Evolutionary conservation across 2,329 filamentous ascomycete species (phyloP).

Genomic region (Emergomyces orientalis): DNA sequence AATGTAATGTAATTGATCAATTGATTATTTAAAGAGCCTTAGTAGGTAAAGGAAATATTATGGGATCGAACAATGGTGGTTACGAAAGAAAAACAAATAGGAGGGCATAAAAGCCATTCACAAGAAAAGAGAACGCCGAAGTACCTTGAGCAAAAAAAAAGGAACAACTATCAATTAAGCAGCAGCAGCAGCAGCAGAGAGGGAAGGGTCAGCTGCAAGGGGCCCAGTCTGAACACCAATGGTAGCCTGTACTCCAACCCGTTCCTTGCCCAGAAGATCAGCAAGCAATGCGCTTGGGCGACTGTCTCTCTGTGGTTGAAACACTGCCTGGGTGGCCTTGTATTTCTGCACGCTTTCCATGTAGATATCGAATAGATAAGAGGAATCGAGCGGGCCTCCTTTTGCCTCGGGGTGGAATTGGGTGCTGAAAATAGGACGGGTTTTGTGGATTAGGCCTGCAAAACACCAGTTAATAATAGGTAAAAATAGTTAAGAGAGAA

Average conservation of each 20-base stretch:
- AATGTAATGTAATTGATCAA: background rate
- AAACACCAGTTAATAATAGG: constrained; percentile 4
- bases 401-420: constrained; percentile 99
- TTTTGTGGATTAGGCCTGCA: constrained; percentile 78
- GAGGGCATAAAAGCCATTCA: background rate
- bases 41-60: background rate
- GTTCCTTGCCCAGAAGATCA: constrained; percentile 85
- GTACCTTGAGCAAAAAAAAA: background rate
- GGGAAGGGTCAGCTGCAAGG: constrained; percentile 7
- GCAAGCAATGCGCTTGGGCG: constrained; percentile 79
- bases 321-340: constrained; percentile 71
- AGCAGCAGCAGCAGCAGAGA: constrained; percentile 23
- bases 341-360: constrained; percentile 79
- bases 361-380: constrained; percentile 95
- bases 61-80: background rate
- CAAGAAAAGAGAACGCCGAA: background rate
- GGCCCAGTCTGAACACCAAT: constrained; percentile 41
- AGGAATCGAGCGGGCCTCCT: constrained; percentile 89
- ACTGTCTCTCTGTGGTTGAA: constrained; percentile 66
- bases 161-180: constrained; percentile 8
- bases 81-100: background rate
- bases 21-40: background rate
- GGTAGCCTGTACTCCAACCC: constrained; percentile 75
- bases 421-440: constrained; percentile 92
- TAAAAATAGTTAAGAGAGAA: background rate